These are phyloP conservation scores for Russula vinacea DNA, from an alignment of 768 basidiomycete genomes.

Conservation along the genomic window DNA sequence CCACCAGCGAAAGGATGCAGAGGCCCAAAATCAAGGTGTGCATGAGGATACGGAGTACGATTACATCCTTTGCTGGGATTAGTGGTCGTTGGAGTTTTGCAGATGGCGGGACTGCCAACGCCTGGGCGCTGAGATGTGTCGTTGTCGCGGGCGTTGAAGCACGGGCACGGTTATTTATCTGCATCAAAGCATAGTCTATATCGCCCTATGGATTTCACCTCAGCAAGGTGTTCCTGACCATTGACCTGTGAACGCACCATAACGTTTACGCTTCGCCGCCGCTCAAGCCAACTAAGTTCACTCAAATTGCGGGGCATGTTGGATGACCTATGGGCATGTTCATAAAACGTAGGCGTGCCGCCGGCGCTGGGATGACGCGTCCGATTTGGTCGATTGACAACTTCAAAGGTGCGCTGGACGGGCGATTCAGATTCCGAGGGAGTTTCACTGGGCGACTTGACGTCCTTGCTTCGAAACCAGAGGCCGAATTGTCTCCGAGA, in stretches of 20 bases:
- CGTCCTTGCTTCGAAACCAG: conserved; percentile 39
- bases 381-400: conserved; percentile 49
- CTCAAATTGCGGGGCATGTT: conserved; percentile 53
- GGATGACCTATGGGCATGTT: conserved; percentile 44
- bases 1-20: conserved; percentile 53
- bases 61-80: conserved; percentile 40
- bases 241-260: conserved; percentile 49
- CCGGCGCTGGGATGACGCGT: conserved; percentile 51
- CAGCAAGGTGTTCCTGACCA: not conserved
- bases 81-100: conserved; percentile 33
- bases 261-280: conserved; percentile 65
- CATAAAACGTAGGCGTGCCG: conserved; percentile 40
- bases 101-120: conserved; percentile 35
- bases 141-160: conserved; percentile 53
- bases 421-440: conserved; percentile 33
- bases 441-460: conserved; percentile 43
- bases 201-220: conserved; percentile 51
- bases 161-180: conserved; percentile 47
- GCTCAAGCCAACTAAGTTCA: conserved; percentile 76
- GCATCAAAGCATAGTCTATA: conserved; percentile 64
- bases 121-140: conserved; percentile 46
- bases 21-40: conserved; percentile 60
- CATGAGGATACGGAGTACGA: conserved; percentile 49
- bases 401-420: conserved; percentile 44
- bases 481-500: conserved; percentile 39